Conservation (phyloP, 768 basidiomycete species). For the Leccinum variicolor region DNA sequence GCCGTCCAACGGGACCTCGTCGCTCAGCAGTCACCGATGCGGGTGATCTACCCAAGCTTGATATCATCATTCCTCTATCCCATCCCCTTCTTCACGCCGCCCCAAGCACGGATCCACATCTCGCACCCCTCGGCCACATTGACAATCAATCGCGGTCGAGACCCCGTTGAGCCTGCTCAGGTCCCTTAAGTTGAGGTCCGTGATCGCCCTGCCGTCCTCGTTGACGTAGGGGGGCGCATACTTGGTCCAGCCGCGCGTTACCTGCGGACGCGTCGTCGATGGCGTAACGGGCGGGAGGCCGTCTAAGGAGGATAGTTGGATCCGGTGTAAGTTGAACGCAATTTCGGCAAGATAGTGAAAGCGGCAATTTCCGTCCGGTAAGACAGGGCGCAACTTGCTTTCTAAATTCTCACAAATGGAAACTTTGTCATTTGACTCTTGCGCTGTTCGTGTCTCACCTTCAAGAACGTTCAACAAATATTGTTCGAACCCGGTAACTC, state of each 20-base stretch:
- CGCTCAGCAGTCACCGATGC: conserved; percentile 47
- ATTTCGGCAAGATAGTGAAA: too few species aligned
- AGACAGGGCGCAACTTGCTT: too few species aligned
- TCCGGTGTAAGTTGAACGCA: too few species aligned
- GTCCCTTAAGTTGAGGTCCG: conserved; percentile 54
- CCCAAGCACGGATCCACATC: conserved; percentile 57
- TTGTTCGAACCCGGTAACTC: too few species aligned
- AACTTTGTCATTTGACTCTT: too few species aligned
- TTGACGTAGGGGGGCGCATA: conserved; percentile 74
- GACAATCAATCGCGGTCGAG: conserved; percentile 31
- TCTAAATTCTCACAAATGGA: too few species aligned
- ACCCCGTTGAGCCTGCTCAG: conserved; percentile 44
- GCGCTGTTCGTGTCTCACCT: neutral
- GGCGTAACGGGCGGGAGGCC: conserved; percentile 22
- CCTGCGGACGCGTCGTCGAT: conserved; percentile 20
- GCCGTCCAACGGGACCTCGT: conserved; percentile 43
- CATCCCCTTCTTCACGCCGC: conserved; percentile 20
- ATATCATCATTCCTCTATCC: conserved; percentile 28
- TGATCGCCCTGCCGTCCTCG: conserved; percentile 56
- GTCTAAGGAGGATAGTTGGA: too few species aligned
- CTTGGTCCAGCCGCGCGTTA: conserved; percentile 66
- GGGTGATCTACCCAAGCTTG: conserved; percentile 64
- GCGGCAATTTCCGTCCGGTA: too few species aligned
- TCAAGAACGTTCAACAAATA: too few species aligned
- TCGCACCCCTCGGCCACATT: conserved; percentile 44